Evolutionary conservation across 495 filamentous ascomycete species (phyloP).

Genomic region (Daldinia decipiens): DNA sequence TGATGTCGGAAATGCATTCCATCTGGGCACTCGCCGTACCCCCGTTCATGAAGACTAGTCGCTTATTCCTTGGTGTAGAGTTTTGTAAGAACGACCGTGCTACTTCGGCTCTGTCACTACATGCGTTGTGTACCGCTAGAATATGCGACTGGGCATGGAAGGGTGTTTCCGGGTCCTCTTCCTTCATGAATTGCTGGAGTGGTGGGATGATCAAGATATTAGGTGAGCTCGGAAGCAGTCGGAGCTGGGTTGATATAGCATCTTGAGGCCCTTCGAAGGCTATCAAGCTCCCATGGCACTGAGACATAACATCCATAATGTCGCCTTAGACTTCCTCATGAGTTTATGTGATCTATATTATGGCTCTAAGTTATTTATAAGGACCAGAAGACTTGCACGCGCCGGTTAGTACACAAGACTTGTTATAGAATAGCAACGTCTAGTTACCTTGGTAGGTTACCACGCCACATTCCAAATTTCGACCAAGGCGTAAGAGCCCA

Average conservation of each 20-base stretch:
- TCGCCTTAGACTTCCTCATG: neutral
- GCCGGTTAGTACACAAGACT: conserved; percentile 2
- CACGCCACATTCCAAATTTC: neutral
- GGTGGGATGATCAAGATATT: conserved; percentile 61
- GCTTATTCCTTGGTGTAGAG: conserved; percentile 53
- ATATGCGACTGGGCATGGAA: conserved; percentile 56
- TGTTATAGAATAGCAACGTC: neutral
- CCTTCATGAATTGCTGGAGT: conserved; percentile 51
- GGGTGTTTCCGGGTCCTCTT: conserved; percentile 25
- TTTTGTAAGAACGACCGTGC: conserved; percentile 57
- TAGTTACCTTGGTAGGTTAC: neutral
- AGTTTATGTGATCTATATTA: conserved; percentile 7
- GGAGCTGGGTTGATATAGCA: conserved; percentile 60
- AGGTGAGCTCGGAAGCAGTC: conserved; percentile 59
- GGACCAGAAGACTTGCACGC: neutral
- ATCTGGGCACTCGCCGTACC: conserved; percentile 59
- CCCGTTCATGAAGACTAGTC: conserved; percentile 63
- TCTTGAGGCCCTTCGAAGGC: conserved; percentile 63
- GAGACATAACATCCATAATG: conserved; percentile 29
- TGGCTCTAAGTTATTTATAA: neutral
- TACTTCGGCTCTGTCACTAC: conserved; percentile 51
- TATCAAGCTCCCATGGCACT: conserved; percentile 57
- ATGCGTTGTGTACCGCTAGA: conserved; percentile 54
- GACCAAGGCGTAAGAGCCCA: neutral
- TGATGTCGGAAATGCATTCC: conserved; percentile 57